Base-by-base conservation (phyloP, 1,284 basidiomycete species). In the Volvariella volvacea region DNA sequence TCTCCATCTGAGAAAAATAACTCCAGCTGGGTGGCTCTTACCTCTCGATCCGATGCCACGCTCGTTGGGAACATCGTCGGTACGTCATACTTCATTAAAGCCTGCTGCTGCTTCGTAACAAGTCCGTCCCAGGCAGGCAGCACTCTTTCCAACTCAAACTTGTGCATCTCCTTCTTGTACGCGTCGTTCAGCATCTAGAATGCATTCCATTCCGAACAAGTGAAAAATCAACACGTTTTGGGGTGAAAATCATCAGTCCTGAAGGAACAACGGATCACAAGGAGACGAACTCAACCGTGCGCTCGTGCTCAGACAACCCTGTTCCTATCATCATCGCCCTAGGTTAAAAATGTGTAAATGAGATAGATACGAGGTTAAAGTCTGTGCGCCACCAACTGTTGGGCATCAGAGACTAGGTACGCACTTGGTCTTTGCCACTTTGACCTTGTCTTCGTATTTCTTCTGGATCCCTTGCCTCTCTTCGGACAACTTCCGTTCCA, bases 111-210 rank as follows among this genome's bases (percentile, higher is more conserved):
- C 52, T 76, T 77, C 41, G 73, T 62, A 25, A 81, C 60, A n/a
- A 90, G 68, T 17, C 73, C 74, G 54, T 85, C 86, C 85, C 87
- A 89, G 8, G 83, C 82, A 6, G 76, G 67, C 4, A 88, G 58
- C 8, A 71, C 80, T 36, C 80, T 71, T 44, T 85, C 77, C 12
- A 54, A 53, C 54, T 89, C 84, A 55, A 88, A 88, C 50, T 69
- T 74, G 22, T 60, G 61, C 33, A 88, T 56, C 50, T 88, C 84
- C 52, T 69, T 74, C 44, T 71, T 74, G 60, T 79, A 78, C n/a
- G 70, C 70, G 40, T 74, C 71, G 42, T 72, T 71, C 54, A 87
- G 65, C 70, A 72, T 78, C 81, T 86, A 59, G 39, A 44, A 34
- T n/a, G n/a, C n/a, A n/a, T n/a, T n/a, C n/a, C n/a, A n/a, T n/a